phyloP scores from a whole-genome alignment of 2,329 filamentous ascomycete genomes.

The Botryotinia narcissicola region DNA sequence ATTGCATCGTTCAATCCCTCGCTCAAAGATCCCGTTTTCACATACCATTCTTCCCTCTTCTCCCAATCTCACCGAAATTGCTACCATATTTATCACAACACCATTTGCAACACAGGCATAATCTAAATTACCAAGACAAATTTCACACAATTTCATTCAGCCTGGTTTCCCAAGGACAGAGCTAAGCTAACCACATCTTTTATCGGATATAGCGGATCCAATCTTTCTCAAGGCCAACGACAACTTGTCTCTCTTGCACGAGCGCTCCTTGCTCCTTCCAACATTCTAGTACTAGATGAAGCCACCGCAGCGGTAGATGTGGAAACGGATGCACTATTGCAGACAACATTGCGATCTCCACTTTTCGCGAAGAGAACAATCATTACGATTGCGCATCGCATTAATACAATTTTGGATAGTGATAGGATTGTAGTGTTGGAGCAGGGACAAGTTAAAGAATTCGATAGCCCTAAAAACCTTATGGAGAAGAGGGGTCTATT shows the following conservation, averaged over 20 bases:
- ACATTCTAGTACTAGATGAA: slow-evolving; percentile 95
- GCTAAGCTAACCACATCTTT: slow-evolving; percentile 19
- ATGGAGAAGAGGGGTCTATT: slow-evolving; percentile 77
- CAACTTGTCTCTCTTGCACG: slow-evolving; percentile 92
- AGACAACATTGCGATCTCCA: slow-evolving; percentile 60
- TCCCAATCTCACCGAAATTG: slow-evolving; percentile 5
- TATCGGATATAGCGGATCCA: slow-evolving; percentile 63
- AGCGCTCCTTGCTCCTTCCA: slow-evolving; percentile 90
- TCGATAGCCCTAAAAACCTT: slow-evolving; percentile 79
- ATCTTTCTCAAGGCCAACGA: slow-evolving; percentile 90
- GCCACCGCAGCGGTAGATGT: slow-evolving; percentile 78
- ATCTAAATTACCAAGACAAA: background rate
- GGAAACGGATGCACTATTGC: slow-evolving; percentile 65
- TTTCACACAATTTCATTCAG: background rate
- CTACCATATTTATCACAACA: background rate
- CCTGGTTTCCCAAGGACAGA: background rate
- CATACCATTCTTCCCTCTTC: background rate
- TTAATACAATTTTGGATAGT: slow-evolving; percentile 90
- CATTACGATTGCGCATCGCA: slow-evolving; percentile 96
- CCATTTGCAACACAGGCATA: background rate
- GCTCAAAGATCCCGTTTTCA: background rate
- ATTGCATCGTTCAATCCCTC: background rate
- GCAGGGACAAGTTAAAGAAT: slow-evolving; percentile 85
- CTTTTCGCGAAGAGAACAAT: slow-evolving; percentile 89
- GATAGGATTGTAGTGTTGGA: slow-evolving; percentile 94